These are phyloP conservation scores for Hypoxylon intermedium DNA, from an alignment of 495 filamentous ascomycete species.

Conservation along the genomic window DNA sequence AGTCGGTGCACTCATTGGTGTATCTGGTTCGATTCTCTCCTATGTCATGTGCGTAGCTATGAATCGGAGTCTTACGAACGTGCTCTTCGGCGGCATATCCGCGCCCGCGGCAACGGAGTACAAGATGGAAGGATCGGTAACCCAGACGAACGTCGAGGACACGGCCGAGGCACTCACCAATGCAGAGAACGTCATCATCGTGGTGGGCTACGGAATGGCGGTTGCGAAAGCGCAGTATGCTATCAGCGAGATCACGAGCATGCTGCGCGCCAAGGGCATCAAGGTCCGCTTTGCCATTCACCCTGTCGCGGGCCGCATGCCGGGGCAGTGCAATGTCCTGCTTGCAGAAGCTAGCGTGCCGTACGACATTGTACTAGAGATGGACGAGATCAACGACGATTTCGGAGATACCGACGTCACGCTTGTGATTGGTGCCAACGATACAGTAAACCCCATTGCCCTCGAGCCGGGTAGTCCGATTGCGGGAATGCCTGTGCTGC, in stretches of 20 bases:
- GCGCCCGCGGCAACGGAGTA: slow-evolving; percentile 64
- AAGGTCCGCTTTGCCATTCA: slow-evolving; percentile 88
- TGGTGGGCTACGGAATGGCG: slow-evolving; percentile 87
- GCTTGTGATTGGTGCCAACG: slow-evolving; percentile 84
- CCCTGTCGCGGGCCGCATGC: slow-evolving; percentile 84
- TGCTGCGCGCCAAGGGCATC: slow-evolving; percentile 71
- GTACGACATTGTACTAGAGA: slow-evolving; percentile 85
- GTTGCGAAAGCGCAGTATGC: slow-evolving; percentile 88
- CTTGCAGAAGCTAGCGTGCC: slow-evolving; percentile 82
- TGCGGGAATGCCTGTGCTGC: slow-evolving; percentile 84
- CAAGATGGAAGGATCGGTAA: slow-evolving; percentile 77
- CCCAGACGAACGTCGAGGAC: slow-evolving; percentile 75
- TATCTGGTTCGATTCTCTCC: slow-evolving; percentile 80
- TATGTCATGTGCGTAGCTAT: slow-evolving; percentile 85
- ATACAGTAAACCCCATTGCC: slow-evolving; percentile 85
- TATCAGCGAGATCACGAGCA: slow-evolving; percentile 76
- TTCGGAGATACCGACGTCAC: slow-evolving; percentile 83
- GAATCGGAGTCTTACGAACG: slow-evolving; percentile 81
- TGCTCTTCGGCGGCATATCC: slow-evolving; percentile 79
- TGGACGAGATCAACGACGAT: slow-evolving; percentile 92
- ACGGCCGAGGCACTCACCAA: slow-evolving; percentile 72
- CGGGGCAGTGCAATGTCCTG: slow-evolving; percentile 84
- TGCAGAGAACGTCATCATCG: slow-evolving; percentile 79
- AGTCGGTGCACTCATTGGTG: slow-evolving; percentile 80
- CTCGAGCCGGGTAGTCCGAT: slow-evolving; percentile 79